phyloP scores from a whole-genome alignment of 2,329 filamentous ascomycete species.

The Coniella vitis region DNA sequence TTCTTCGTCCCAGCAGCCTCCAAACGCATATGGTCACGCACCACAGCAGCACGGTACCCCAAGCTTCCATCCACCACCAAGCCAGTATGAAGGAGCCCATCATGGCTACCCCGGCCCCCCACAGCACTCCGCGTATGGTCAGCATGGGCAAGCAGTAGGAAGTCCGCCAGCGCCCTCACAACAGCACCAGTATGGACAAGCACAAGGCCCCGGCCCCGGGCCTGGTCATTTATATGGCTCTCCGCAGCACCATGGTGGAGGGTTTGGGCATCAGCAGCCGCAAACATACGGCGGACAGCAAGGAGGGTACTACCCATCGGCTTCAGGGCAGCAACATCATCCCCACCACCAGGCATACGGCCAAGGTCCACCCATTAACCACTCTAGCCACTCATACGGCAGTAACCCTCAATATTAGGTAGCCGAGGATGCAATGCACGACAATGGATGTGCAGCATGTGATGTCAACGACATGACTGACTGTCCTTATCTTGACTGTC shows the following conservation, averaged over 20 bases:
- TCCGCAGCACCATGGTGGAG: constrained; percentile 16
- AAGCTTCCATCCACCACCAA: constrained; percentile 11
- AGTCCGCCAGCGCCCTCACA: constrained; percentile 22
- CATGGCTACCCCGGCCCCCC: constrained; percentile 11
- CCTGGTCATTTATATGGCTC: constrained; percentile 18
- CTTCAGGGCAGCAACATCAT: constrained; percentile 22
- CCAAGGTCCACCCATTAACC: constrained; percentile 15
- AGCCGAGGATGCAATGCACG: background rate
- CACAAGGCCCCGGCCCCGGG: constrained; percentile 1
- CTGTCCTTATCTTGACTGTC: background rate
- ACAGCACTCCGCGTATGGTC: constrained; percentile 16
- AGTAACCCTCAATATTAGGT: constrained; percentile 11
- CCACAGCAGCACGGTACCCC: constrained; percentile 21
- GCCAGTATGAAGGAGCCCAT: constrained; percentile 11
- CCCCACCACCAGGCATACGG: constrained; percentile 15
- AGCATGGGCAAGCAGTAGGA: constrained; percentile 18
- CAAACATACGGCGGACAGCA: constrained; percentile 12
- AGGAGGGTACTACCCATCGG: constrained; percentile 22
- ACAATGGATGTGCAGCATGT: background rate
- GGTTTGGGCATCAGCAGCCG: constrained; percentile 9
- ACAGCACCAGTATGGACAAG: constrained; percentile 10
- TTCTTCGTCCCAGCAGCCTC: background rate
- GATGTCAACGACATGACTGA: background rate
- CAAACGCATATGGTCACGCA: constrained; percentile 19
- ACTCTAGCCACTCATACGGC: constrained; percentile 10